phyloP scores from a whole-genome alignment of 306 rosid genomes.

The Chamaecrista fasciculata region DNA sequence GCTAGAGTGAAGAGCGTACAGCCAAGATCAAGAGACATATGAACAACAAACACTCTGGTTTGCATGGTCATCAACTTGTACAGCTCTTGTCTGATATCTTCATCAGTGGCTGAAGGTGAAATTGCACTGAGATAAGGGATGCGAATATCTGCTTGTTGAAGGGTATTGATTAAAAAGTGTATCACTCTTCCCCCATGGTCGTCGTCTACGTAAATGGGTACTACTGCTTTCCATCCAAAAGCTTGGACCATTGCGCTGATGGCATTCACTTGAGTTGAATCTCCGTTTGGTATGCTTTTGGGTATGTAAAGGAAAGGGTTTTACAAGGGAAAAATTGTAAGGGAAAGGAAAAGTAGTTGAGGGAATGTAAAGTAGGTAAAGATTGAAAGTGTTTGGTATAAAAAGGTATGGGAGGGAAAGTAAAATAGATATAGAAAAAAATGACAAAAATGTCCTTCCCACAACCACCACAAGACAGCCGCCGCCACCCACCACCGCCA shows the following conservation, averaged over 20 bases:
- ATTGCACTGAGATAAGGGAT: conserved; percentile 41
- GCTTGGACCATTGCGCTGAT: conserved; percentile 39
- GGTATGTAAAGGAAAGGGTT: too few relatives aligned
- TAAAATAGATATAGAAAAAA: too few relatives aligned
- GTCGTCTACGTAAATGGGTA: conserved; percentile 47
- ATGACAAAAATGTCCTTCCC: too few relatives aligned
- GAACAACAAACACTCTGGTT: conserved; percentile 57
- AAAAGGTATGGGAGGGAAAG: too few relatives aligned
- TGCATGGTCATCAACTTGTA: conserved; percentile 43
- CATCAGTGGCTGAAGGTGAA: conserved; percentile 33
- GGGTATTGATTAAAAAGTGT: conserved; percentile 42
- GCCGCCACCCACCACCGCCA: too few relatives aligned
- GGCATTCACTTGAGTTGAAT: conserved; percentile 43
- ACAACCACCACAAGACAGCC: too few relatives aligned
- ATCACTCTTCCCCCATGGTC: conserved; percentile 45
- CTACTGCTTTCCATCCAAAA: conserved; percentile 49
- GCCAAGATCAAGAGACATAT: conserved; percentile 38
- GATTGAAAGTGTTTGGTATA: too few relatives aligned
- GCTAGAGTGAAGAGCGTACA: conserved; percentile 43
- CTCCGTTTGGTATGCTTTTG: too few relatives aligned
- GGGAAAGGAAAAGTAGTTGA: too few relatives aligned
- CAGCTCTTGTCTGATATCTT: conserved; percentile 40
- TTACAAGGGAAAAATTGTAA: too few relatives aligned
- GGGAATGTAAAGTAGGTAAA: too few relatives aligned
- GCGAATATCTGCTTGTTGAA: conserved; percentile 33